phyloP scores from a whole-genome alignment of 345 rosid genomes.

The Populus ilicifolia region DNA sequence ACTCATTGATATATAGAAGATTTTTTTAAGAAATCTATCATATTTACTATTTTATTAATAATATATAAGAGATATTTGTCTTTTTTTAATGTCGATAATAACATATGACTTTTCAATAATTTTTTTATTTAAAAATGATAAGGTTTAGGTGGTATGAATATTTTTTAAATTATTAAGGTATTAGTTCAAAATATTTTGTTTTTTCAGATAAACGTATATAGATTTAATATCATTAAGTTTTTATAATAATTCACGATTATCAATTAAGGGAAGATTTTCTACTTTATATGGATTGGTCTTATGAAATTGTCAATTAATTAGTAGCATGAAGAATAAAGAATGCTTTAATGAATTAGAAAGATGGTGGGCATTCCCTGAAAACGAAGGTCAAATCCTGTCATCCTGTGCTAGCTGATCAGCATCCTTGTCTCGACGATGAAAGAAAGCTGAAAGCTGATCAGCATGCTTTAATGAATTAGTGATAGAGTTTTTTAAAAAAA shows the following conservation, averaged over 20 bases:
- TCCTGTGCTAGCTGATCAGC: background rate
- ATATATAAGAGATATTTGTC: too few species aligned
- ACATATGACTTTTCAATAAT: fast-evolving
- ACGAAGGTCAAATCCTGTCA: background rate
- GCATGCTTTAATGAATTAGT: too few species aligned
- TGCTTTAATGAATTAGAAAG: background rate
- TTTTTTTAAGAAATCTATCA: fast-evolving
- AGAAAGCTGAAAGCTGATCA: background rate
- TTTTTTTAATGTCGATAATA: too few species aligned
- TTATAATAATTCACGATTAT: background rate
- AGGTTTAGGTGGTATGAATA: too few species aligned
- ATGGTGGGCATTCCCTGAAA: background rate
- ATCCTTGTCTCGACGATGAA: background rate
- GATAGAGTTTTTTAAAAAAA: too few species aligned
- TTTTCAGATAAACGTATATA: too few species aligned
- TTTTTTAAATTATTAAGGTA: too few species aligned
- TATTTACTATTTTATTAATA: too few species aligned
- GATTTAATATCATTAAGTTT: too few species aligned
- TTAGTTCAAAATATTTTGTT: too few species aligned
- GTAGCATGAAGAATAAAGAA: background rate
- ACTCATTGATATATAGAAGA: too few species aligned
- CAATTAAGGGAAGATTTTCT: background rate
- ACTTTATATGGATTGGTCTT: background rate
- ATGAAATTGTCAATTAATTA: background rate
- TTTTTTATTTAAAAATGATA: too few species aligned